These are phyloP conservation scores for Piloderma croceum DNA, from an alignment of 768 basidiomycete genomes.

Conservation along the genomic window DNA sequence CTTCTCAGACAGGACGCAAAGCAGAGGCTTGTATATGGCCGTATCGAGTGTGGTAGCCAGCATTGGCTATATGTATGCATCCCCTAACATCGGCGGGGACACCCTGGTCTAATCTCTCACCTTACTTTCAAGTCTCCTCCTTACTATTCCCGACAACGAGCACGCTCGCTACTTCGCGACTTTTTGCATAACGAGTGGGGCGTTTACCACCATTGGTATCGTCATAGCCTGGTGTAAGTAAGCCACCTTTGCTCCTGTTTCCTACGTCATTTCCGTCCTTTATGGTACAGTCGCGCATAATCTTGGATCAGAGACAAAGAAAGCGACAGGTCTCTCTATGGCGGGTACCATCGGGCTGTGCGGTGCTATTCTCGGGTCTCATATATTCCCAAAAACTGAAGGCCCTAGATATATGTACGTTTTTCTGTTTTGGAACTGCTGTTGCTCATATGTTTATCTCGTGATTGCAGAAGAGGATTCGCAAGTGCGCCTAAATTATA, in stretches of 20 bases:
- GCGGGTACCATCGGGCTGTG: conserved; percentile 80
- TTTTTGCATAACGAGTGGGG: conserved; percentile 72
- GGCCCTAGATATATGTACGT: conserved; percentile 62
- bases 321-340: conserved; percentile 68
- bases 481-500: conserved; percentile 47
- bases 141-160: conserved; percentile 46
- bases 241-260: not conserved
- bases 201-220: conserved; percentile 70
- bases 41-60: conserved; percentile 41
- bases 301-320: conserved; percentile 72
- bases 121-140: conserved; percentile 39
- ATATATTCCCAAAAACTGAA: conserved; percentile 60
- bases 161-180: conserved; percentile 73
- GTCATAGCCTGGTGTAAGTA: conserved; percentile 75
- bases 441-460: not conserved
- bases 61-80: conserved; percentile 57
- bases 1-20: conserved; percentile 61
- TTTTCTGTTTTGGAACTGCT: not conserved
- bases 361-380: conserved; percentile 71
- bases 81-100: no score
- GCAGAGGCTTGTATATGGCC: conserved; percentile 45
- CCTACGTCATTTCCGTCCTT: not conserved
- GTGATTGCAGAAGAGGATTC: conserved; percentile 48
- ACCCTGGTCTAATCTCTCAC: no score
- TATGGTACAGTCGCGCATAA: conserved; percentile 64